Percentiles rank a stretch among this genome's conserved stretches.
Evolutionary conservation across 1,284 basidiomycete genomes (phyloP).

Genomic region (Sanghuangporus sanghuang): DNA sequence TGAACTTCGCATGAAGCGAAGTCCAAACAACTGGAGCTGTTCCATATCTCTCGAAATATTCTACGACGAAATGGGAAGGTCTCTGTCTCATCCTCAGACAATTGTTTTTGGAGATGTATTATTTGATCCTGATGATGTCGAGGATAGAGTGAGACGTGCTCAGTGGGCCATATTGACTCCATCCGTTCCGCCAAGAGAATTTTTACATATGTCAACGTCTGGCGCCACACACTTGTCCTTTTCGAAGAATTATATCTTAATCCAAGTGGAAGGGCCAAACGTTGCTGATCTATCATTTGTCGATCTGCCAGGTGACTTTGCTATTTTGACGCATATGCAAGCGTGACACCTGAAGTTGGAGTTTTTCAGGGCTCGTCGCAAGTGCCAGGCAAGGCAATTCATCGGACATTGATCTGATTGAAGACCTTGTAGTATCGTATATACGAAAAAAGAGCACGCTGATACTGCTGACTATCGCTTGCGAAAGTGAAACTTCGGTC

Average conservation of each 20-base stretch:
- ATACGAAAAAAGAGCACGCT: slow-evolving; percentile 62
- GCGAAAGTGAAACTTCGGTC: slow-evolving; percentile 49
- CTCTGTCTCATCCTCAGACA: slow-evolving; percentile 35
- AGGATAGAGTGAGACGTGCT: slow-evolving; percentile 61
- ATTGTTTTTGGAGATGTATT: slow-evolving; percentile 51
- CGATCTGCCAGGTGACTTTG: slow-evolving; percentile 57
- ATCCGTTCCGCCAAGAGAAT: slow-evolving; percentile 27
- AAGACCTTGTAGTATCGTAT: slow-evolving; percentile 51
- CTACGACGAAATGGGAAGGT: slow-evolving; percentile 40
- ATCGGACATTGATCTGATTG: slow-evolving; percentile 59
- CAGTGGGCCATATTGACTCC: slow-evolving; percentile 72
- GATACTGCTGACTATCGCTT: slow-evolving; percentile 65
- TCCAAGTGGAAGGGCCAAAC: slow-evolving; percentile 62
- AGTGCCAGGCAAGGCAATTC: slow-evolving; percentile 46
- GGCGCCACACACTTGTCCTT: slow-evolving; percentile 42
- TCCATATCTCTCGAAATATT: slow-evolving; percentile 49
- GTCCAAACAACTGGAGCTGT: slow-evolving; percentile 51
- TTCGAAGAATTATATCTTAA: slow-evolving; percentile 56
- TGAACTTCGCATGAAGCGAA: slow-evolving; percentile 54
- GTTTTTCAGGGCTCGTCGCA: slow-evolving; percentile 53
- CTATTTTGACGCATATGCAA: background rate
- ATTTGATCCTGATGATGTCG: slow-evolving; percentile 45
- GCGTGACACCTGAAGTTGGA: background rate
- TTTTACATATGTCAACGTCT: slow-evolving; percentile 34
- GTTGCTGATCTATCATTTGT: slow-evolving; percentile 69